Evolutionary conservation across 177 flowering plant species (phyloP), one percentile per base, ranked within the genome.

Genomic region (Vitis hybrid): DNA sequence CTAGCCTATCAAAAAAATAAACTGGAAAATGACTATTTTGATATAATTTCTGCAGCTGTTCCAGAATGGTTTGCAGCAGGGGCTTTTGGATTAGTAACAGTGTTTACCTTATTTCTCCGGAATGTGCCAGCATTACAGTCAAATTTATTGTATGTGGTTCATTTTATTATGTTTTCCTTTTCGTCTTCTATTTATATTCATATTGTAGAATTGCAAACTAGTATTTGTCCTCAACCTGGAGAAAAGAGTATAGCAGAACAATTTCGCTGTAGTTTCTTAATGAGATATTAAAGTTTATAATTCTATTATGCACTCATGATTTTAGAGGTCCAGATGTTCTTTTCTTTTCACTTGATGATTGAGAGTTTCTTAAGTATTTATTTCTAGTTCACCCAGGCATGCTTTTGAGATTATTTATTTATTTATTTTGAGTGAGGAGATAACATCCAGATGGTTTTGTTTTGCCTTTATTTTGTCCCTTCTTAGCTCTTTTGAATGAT

Each of bases 11-110:
- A 27, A 27, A 27, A 27, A 27, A 27, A 27, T 27, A 13, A 64
- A 17, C 11, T 64, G 67, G 15, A 21, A n/a, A 5, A 14, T 48
- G 13, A 27, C 52, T 1, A 30, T 1, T 68, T 68, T 69, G 24
- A n/a, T 56, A 68, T 71, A 63, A 67, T 62, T 65, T 70, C 56
- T 87, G 83, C 93, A 96, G 99, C 94, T 30, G 97, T 96, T 24
- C 97, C 97, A 10, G 99, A 96, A 79, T 96, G 99, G 99, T 84
- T 96, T 82, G 99, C 98, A 48, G 99, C 99, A 6, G 97, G 88
- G 32, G 82, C 97, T 62, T 96, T 96, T 87, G 99, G 97, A 77
- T 69, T 90, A 69, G 97, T 90, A 24, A 91, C 99, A 18, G 70
- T 88, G 75, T 93, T 93, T 71, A 93, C 99, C 21, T 78, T 95